Base-by-base conservation (phyloP, 495 filamentous ascomycete species). In the Penicillium soppii region DNA sequence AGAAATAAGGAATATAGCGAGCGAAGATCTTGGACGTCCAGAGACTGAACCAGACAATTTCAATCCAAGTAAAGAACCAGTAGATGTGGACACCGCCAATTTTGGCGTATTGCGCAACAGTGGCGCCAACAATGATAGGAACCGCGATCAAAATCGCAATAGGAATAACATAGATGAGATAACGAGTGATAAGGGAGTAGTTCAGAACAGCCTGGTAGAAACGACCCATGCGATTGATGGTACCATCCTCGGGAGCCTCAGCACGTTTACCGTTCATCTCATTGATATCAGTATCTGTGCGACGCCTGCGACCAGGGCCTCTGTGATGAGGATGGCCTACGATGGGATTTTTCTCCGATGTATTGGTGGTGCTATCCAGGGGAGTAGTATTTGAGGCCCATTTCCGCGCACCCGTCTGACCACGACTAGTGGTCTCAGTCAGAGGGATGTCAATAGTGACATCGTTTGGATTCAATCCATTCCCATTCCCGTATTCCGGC, bases 61-160 rank as follows among this genome's bases (percentile, higher is more conserved):
- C 90, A 56, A 98, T 80, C 94, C 94, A 98, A 22, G 85, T 73
- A 61, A 92, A 97, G 57, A 98, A 86, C 76, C 83, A 82, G 46
- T 87, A 80, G 23, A 94, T 75, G 22, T 82, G 74, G 0, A 92
- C 87, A 7, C 81, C 80, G 1, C 78, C 84, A 56, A 89, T 83
- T 5, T 68, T 69, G 10, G 82, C 77, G 36, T 81, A 56, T 25
- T 62, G 72, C 63, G 43, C 71, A n/a, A 54, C 67, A 0, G 74
- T 83, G 29, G 84, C 79, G n/a, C 86, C 82, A 27, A 94, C 72
- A 51, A 96, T 80, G 47, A 97, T 89, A 10, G 91, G 92, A 17
- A 90, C 70, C 2, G 91, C 88, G 51, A 98, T 82, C 20, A 89
- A 63, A 2, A 86, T 12, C 25, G 82, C 89, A 25, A 97, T 64